These are phyloP conservation scores for Boletus patriciae DNA, from an alignment of 768 basidiomycete species.

Conservation along the genomic window DNA sequence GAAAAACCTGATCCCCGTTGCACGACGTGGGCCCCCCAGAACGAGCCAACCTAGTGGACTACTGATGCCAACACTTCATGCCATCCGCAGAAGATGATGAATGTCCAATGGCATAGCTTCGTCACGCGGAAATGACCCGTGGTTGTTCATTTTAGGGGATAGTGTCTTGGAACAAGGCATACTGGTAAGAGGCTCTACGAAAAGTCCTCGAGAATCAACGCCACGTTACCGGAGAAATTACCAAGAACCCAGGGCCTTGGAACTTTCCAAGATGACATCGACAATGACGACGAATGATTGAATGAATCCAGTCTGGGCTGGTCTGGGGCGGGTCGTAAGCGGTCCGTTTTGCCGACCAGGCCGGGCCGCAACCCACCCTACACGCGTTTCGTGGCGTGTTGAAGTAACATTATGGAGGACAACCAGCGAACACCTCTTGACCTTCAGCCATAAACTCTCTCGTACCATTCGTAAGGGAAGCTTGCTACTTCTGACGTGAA, in stretches of 20 bases:
- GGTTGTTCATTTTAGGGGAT: not conserved
- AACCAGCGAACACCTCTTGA: not conserved
- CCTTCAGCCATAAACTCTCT: no score
- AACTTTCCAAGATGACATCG: not conserved
- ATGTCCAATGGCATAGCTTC: constrained; percentile 2
- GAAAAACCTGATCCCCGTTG: constrained; percentile 11
- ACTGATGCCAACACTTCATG: constrained; percentile 3
- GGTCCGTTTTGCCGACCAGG: not conserved
- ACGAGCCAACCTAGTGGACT: not conserved
- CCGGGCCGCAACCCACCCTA: not conserved
- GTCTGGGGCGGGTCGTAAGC: not conserved
- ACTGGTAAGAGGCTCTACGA: not conserved
- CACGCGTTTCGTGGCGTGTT: no score
- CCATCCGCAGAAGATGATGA: constrained; percentile 5
- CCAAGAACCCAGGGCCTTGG: not conserved
- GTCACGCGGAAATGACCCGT: constrained; percentile 10
- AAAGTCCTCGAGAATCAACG: not conserved
- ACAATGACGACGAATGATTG: not conserved
- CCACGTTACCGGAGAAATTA: not conserved
- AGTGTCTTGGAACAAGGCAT: not conserved
- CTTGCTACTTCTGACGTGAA: not conserved
- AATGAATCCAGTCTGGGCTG: not conserved
- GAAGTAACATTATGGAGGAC: not conserved
- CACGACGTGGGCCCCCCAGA: constrained; percentile 1
- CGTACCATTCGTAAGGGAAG: no score